These are phyloP conservation scores for Neoboletus subvelutipes DNA, from an alignment of 768 basidiomycete genomes.

Conservation along the genomic window DNA sequence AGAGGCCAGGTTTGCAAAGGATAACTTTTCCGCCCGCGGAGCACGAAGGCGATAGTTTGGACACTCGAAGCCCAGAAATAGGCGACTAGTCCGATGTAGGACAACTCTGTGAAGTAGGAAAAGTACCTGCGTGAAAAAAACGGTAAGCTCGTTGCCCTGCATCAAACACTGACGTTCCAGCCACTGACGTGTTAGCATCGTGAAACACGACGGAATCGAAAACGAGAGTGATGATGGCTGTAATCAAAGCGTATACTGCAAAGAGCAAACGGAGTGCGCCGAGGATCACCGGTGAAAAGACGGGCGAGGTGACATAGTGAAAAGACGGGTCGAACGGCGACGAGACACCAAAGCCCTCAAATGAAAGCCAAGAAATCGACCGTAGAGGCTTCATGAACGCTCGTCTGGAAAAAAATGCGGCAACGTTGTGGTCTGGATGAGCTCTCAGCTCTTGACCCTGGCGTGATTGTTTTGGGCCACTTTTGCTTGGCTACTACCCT, in stretches of 20 bases:
- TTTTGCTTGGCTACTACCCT: slow-evolving; percentile 2
- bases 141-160: neutral
- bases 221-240: slow-evolving; percentile 36
- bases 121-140: slow-evolving; percentile 43
- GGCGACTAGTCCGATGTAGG: slow-evolving; percentile 58
- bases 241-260: slow-evolving; percentile 49
- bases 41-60: slow-evolving; percentile 49
- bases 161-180: slow-evolving; percentile 16
- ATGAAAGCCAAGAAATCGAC: slow-evolving; percentile 9
- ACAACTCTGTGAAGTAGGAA: slow-evolving; percentile 64
- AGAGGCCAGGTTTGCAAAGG: slow-evolving; percentile 61
- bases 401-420: neutral
- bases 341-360: slow-evolving; percentile 34
- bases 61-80: slow-evolving; percentile 61
- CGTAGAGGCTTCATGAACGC: slow-evolving; percentile 3
- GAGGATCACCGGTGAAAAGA: slow-evolving; percentile 45
- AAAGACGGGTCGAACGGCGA: slow-evolving; percentile 41
- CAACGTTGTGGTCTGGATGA: neutral
- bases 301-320: slow-evolving; percentile 40
- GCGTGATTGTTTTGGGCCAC: slow-evolving; percentile 8
- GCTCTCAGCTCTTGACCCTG: neutral
- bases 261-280: slow-evolving; percentile 46
- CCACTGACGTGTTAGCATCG: slow-evolving; percentile 31
- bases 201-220: slow-evolving; percentile 32
- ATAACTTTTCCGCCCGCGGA: slow-evolving; percentile 38